Evolutionary conservation across 768 basidiomycete genomes (phyloP).

Genomic region (Lentinula boryana): DNA sequence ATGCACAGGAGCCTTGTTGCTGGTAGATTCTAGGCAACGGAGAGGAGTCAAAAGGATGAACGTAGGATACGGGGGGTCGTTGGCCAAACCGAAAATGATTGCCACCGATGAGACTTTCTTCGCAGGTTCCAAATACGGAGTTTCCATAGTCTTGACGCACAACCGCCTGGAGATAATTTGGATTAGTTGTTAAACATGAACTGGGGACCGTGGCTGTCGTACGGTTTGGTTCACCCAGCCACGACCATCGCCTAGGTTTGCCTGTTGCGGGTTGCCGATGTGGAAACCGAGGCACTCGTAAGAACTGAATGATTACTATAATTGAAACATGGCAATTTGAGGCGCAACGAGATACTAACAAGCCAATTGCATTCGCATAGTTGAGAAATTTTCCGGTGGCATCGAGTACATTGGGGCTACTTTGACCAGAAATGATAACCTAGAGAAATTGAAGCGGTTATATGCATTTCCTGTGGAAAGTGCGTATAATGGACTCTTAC

Average conservation of each 20-base stretch:
- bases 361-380: conserved; percentile 47
- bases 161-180: conserved; percentile 43
- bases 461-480: too few relatives aligned
- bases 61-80: too few relatives aligned
- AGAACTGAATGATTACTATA: conserved; percentile 18
- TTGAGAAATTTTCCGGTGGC: conserved; percentile 35
- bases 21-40: neutral
- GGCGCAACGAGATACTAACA: conserved; percentile 26
- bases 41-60: too few relatives aligned
- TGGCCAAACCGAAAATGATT: conserved; percentile 52
- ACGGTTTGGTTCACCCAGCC: conserved; percentile 39
- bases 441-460: conserved; percentile 20
- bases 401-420: conserved; percentile 42
- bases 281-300: conserved; percentile 65
- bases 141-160: conserved; percentile 65
- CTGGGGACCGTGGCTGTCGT: conserved; percentile 6
- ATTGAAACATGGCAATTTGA: too few relatives aligned
- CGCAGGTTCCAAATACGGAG: conserved; percentile 61
- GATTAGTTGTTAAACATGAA: neutral
- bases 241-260: conserved; percentile 66
- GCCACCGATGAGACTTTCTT: conserved; percentile 64
- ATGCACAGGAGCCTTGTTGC: conserved; percentile 31
- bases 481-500: conserved; percentile 21
- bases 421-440: conserved; percentile 53
- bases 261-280: conserved; percentile 46